These are phyloP conservation scores for Gossypium turneri DNA, from an alignment of 345 rosid genomes.

Conservation along the genomic window DNA sequence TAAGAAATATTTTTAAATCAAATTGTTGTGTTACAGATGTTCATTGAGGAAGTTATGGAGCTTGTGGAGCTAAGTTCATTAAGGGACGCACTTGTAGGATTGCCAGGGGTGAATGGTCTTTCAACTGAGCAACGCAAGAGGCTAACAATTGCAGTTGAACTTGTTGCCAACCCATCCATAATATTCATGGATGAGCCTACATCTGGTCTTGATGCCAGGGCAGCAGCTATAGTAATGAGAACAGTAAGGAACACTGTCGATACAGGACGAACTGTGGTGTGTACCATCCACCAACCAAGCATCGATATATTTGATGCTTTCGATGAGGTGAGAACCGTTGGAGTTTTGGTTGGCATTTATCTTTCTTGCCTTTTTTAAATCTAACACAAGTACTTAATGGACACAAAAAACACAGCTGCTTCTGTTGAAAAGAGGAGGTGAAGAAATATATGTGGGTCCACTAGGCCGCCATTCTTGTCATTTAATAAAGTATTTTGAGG, in stretches of 20 bases:
- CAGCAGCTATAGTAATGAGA: conserved; percentile 77
- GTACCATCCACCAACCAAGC: conserved; percentile 80
- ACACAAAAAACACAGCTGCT: conserved; percentile 29
- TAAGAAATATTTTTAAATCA: not conserved
- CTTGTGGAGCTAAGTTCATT: conserved; percentile 55
- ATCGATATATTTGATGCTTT: conserved; percentile 67
- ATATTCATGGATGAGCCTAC: conserved; percentile 82
- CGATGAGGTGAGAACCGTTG: conserved; percentile 44
- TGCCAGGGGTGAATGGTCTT: conserved; percentile 57
- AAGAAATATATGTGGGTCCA: conserved; percentile 60
- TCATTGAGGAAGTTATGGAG: conserved; percentile 70
- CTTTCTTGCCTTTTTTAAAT: not conserved
- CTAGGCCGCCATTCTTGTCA: conserved; percentile 50
- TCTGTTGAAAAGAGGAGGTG: conserved; percentile 53
- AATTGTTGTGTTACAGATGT: conserved; percentile 39
- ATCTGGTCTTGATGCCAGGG: conserved; percentile 72
- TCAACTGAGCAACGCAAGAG: conserved; percentile 64
- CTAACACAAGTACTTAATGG: not conserved
- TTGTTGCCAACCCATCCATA: conserved; percentile 67
- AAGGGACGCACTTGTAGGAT: conserved; percentile 55
- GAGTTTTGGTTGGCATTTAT: not conserved
- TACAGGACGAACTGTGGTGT: conserved; percentile 65
- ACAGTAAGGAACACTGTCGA: conserved; percentile 67
- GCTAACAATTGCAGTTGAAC: conserved; percentile 67
- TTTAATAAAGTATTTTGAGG: conserved; percentile 59